A percentile compares a stretch with the other conserved stretches of the same genome.
Conservation (phyloP, 805 yeast genomes). For the Ogataea populi-albae region DNA sequence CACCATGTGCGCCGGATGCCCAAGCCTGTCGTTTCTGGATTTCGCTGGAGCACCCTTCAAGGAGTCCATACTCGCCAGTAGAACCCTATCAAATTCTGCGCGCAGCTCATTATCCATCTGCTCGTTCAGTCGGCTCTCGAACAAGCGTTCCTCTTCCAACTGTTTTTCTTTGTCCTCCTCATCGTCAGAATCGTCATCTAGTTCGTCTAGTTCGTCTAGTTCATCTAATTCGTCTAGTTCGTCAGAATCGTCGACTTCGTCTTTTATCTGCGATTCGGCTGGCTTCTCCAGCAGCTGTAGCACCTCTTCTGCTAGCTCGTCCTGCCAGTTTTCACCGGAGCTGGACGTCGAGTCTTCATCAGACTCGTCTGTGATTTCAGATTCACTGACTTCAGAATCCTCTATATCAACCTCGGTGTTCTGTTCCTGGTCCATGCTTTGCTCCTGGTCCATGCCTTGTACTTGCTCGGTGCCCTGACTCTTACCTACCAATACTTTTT, state of each 20-base stretch:
- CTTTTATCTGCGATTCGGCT: slow-evolving; percentile 19
- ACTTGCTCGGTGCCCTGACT: neutral
- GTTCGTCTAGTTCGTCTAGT: slow-evolving; percentile 16
- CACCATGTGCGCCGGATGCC: too few relatives aligned
- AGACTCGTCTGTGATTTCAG: too few relatives aligned
- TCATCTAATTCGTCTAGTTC: slow-evolving; percentile 16
- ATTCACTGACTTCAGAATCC: slow-evolving; percentile 7
- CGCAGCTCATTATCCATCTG: slow-evolving; percentile 40
- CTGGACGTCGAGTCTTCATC: too few relatives aligned
- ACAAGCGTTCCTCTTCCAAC: slow-evolving; percentile 22
- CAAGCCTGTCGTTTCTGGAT: slow-evolving; percentile 33
- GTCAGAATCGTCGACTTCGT: slow-evolving; percentile 16
- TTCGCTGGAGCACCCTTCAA: too few relatives aligned
- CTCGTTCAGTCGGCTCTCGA: slow-evolving; percentile 28
- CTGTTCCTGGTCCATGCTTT: slow-evolving; percentile 13
- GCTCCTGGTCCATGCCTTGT: slow-evolving; percentile 14
- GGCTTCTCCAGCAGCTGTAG: slow-evolving; percentile 16
- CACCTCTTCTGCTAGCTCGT: too few relatives aligned
- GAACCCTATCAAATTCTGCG: slow-evolving; percentile 50
- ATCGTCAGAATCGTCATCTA: slow-evolving; percentile 24
- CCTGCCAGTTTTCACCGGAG: too few relatives aligned
- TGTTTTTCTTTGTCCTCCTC: slow-evolving; percentile 21
- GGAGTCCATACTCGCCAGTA: slow-evolving; percentile 44
- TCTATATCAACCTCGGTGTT: slow-evolving; percentile 17
- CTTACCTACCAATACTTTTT: slow-evolving; percentile 10